A percentile compares a stretch with the other conserved stretches of the same genome.
Conservation (phyloP, 345 rosid genomes). For the Rhodamnia argentea region DNA sequence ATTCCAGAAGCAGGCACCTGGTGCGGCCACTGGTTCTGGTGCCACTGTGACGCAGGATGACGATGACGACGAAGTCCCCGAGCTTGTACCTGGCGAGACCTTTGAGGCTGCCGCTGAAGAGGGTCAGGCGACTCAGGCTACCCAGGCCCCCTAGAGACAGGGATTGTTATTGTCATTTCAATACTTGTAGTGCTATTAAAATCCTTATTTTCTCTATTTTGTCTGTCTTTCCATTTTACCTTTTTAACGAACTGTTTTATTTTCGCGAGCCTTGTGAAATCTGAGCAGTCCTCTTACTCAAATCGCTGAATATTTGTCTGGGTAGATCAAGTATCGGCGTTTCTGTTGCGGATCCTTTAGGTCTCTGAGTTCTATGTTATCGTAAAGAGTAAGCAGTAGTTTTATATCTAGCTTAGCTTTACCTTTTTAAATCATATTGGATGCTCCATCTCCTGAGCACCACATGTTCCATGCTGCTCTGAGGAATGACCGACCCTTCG, state of each 20-base stretch:
- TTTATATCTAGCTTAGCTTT: background rate
- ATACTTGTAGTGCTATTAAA: background rate
- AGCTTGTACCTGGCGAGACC: constrained; percentile 75
- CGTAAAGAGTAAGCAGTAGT: background rate
- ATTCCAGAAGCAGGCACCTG: constrained; percentile 60
- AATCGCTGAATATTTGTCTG: background rate
- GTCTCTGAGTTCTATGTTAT: background rate
- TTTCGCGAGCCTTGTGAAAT: background rate
- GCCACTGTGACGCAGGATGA: constrained; percentile 40
- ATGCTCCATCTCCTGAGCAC: background rate
- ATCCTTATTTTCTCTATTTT: background rate
- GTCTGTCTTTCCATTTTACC: background rate
- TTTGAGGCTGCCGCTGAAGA: constrained; percentile 90
- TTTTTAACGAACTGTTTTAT: background rate
- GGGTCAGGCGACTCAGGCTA: constrained; percentile 23
- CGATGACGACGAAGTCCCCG: constrained; percentile 75
- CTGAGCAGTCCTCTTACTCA: background rate
- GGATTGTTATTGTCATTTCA: background rate
- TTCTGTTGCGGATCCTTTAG: background rate
- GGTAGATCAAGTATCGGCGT: background rate
- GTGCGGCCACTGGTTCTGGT: constrained; percentile 21
- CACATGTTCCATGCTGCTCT: background rate
- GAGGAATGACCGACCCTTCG: background rate
- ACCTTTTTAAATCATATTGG: background rate
- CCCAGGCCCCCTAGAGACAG: constrained; percentile 9